phyloP scores from a whole-genome alignment of 2,329 filamentous ascomycete genomes.

The Colletotrichum tanaceti region DNA sequence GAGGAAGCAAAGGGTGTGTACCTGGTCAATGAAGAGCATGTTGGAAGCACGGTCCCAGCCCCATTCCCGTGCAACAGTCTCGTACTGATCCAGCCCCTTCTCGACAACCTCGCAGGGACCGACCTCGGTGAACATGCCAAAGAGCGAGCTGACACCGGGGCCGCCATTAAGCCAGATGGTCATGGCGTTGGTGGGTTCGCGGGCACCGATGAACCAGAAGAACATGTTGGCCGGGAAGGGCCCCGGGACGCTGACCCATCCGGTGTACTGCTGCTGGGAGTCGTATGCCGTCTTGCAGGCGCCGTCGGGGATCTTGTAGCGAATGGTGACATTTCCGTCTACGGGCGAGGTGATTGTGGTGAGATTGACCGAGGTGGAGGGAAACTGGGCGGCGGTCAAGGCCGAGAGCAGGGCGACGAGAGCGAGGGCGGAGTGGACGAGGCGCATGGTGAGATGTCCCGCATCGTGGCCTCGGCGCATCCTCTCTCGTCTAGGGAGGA shows the following conservation, averaged over 20 bases:
- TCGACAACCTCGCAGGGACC: constrained; percentile 66
- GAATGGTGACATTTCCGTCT: constrained; percentile 72
- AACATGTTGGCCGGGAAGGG: constrained; percentile 63
- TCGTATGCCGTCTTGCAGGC: constrained; percentile 74
- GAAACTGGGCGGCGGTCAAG: constrained; percentile 37
- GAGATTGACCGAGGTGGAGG: constrained; percentile 50
- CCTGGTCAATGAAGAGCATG: constrained; percentile 69
- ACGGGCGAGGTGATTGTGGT: constrained; percentile 72
- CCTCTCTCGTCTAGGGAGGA: constrained; percentile 9
- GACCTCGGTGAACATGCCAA: constrained; percentile 71
- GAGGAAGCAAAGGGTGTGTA: constrained; percentile 48
- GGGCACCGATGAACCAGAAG: constrained; percentile 63
- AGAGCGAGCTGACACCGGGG: constrained; percentile 72
- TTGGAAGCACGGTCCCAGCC: constrained; percentile 71
- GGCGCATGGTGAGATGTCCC: constrained; percentile 36
- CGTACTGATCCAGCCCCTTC: constrained; percentile 59
- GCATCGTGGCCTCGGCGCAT: constrained; percentile 40
- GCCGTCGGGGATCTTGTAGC: constrained; percentile 71
- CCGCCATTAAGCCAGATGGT: constrained; percentile 77
- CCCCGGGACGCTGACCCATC: constrained; percentile 74
- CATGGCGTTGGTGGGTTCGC: constrained; percentile 55
- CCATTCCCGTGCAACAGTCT: constrained; percentile 69
- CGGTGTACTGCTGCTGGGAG: constrained; percentile 75
- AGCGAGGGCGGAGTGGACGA: constrained; percentile 27
- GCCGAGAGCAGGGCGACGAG: constrained; percentile 22